These are phyloP conservation scores for Clonostachys solani DNA, from an alignment of 2,329 filamentous ascomycete genomes.

Conservation along the genomic window DNA sequence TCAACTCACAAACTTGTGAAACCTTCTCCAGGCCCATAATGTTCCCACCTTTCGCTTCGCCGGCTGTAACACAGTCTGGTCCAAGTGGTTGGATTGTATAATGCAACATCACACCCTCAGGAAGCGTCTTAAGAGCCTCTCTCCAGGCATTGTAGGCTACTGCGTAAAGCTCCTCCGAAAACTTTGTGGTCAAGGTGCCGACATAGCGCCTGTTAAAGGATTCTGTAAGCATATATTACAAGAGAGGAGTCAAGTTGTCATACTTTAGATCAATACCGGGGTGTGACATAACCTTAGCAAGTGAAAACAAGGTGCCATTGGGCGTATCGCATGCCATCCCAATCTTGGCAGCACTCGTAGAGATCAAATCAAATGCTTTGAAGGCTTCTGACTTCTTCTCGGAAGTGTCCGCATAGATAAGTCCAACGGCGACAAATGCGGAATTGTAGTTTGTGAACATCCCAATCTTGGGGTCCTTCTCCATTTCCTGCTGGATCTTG, in stretches of 20 bases:
- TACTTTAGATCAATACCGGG: background rate
- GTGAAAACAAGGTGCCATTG: background rate
- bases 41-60: slow-evolving; percentile 13
- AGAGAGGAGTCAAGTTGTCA: background rate
- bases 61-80: background rate
- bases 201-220: background rate
- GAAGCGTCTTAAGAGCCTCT: background rate
- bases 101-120: background rate
- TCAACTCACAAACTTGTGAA: background rate
- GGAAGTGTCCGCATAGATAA: background rate
- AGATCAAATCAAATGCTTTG: background rate
- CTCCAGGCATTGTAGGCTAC: background rate
- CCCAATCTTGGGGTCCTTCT: slow-evolving; percentile 3
- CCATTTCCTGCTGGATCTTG: slow-evolving; percentile 1
- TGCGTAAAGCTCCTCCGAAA: background rate
- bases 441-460: slow-evolving; percentile 1
- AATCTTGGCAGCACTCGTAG: background rate
- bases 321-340: background rate
- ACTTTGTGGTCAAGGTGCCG: background rate
- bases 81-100: background rate
- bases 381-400: background rate
- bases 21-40: slow-evolving; percentile 27
- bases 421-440: background rate
- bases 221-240: background rate
- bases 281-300: background rate